Base-by-base conservation (phyloP, 306 rosid genomes). In the Lathyrus aphaca region DNA sequence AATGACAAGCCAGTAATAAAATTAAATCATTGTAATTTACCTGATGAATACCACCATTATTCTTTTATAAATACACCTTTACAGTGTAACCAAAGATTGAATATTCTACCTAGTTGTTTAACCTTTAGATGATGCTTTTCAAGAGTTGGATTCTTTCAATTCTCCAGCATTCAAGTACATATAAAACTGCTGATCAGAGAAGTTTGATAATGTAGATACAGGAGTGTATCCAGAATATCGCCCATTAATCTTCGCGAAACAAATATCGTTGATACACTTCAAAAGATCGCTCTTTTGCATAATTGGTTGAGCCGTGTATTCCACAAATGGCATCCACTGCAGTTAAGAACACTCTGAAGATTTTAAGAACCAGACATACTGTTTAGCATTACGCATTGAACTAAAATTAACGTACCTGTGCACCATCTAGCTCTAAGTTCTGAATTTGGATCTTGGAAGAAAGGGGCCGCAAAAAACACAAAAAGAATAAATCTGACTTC, bases 321-420 rank as follows among this genome's bases (percentile, higher is more conserved):
- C 90, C 79, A 80, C 86, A 46, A 87, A 83, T 74, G 88, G 80
- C 85, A 94, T 88, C 96, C 97, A 94, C 97, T 94, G 86, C 83
- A 74, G 71, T 12, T 73, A 44, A 68, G 30, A 79, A 56, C 12
- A 15, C 55, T 66, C 2, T 9, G 10, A 17, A 37, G 66, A 61
- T 49, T 55, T 66, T 57, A 68, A 40, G 72, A 32, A 54, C 35
- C 48, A 53, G 13, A 30, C 35, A 68, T 16, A 38, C 9, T 27
- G 48, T 8, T 68, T 55, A 69, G 79, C 39, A 50, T 50, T 10
- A 39, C 27, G 59, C 72, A 13, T 43, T 16, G 6, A 39, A 46
- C 63, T 43, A 30, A n/a, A 72, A n/a, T 3, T 68, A 13, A 27
- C 38, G 23, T 81, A 93, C 97, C 96, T 76, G 57, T 51, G 96